Evolutionary conservation across 176 grass and related monocot species (phyloP), one percentile per base, ranked within the genome.

Genomic region (Dactylis glomerata): DNA sequence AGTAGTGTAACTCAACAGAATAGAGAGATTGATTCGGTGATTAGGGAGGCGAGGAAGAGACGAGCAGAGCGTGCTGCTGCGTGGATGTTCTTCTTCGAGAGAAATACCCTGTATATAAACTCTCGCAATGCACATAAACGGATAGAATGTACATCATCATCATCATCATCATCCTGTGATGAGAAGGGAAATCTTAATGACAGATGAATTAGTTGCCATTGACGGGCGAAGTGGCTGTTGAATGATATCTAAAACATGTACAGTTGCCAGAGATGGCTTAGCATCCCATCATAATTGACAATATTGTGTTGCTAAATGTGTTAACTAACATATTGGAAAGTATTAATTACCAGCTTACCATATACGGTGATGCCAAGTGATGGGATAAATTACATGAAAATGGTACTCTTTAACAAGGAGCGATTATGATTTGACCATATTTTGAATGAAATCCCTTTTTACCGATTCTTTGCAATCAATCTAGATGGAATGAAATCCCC

Each of bases 41-140:
- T 59, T 37, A 24, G 63, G 62, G 84, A 49, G 89, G 37, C 73
- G 80, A 75, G 80, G 80, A 80, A 75, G 75, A 8, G 73, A 62
- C 83, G 54, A 42, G 46, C 82, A 59, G 10, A 52, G 16, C 22
- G 46, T 59, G 26, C 77, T n/a, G n/a, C n/a, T n/a, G n/a, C n/a
- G n/a, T n/a, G n/a, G n/a, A 33, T 31, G 38, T 32, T 42, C 23
- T 77, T 14, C 17, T 77, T 9, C 46, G 23, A 51, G 81, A 74
- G 36, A 24, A 74, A 74, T 6, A 8, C n/a, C 7, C 8, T 36
- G 16, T 15, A 36, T 26, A 52, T 69, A 58, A 38, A 70, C 19
- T 82, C 72, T 82, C 40, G 41, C 42, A 58, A 56, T 67, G 68
- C 57, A 47, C 13, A 3, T 5, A 55, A 12, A 59, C 41, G 12